Base-by-base conservation (phyloP, 2,329 filamentous ascomycete genomes). In the Pestalotiopsis sp. region DNA sequence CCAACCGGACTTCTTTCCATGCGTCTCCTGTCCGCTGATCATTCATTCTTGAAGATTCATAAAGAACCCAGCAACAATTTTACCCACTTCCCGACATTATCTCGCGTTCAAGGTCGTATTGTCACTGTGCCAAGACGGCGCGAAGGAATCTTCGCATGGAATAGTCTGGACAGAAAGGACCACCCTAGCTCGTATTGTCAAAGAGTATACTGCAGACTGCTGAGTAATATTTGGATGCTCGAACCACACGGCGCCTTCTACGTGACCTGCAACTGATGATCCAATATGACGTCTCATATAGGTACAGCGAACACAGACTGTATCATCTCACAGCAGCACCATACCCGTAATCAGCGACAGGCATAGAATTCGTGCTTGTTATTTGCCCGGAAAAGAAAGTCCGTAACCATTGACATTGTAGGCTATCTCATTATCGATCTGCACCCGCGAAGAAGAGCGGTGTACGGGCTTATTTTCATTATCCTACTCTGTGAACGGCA, bases 401-500 rank as follows among this genome's bases (percentile, higher is more conserved):
- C 31, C 7, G 31, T 7, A 36, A 36, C 31, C 31, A 36, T 36
- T 9, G 7, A 36, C 31, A 36, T 36, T 36, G 7, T 36, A 45
- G 41, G 12, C 13, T 45, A 17, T 45, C 17, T 45, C 17, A 45
- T 13, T 45, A 45, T 45, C 31, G 7, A 36, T 7, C 31, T 9
- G 9, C 7, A 36, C 7, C 7, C 31, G 31, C 31, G 7, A 36
- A 36, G 31, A 23, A 52, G 45, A 52, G 45, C 41, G 41, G 41
- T 49, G 41, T 49, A 49, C 13, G 41, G n/a, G 2, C 7, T 49
- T n/a, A 3, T n/a, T 14, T 49, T 23, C 71, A 56, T 68, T 59
- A 13, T 69, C 66, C 56, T 76, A 74, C 67, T 64, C 75, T 20
- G 73, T 69, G 68, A 78, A 78, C 3, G 77, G 66, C 68, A 68